Base-by-base conservation (phyloP, 495 filamentous ascomycete species). In the Talaromyces proteolyticus region DNA sequence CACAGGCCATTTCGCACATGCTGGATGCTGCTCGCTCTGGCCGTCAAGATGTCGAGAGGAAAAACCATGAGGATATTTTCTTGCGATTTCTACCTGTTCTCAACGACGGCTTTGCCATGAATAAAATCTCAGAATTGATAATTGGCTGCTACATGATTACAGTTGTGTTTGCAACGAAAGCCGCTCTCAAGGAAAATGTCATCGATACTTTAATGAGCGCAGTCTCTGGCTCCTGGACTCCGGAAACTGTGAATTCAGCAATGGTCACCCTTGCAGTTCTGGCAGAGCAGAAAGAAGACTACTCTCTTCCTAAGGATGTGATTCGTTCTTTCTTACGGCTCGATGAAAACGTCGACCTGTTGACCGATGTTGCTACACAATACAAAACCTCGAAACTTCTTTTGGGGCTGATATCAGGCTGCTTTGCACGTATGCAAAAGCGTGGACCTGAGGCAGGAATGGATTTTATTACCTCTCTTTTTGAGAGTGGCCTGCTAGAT, bases 91-190 rank as follows among this genome's bases (percentile, higher is more conserved):
- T 91, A 3, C 88, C 91, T 10, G 75, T 87, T 2, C 65, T 97
- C 18, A 86, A 88, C 49, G 80, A 88, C 43, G 85, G 81, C 4
- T 76, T 97, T 42, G 73, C 78, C 11, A 78, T 91, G 70, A 82
- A 82, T 51, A 78, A 84, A 24, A 76, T 82, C 0, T 78, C 89
- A 0, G 86, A 92, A 47, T 70, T 96, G 37, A 81, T 88, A 43
- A 77, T 92, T 53, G 89, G 85, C 18, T 89, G 84, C 57, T 96
- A 95, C 60, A 95, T 95, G 89, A 79, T 96, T 21, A 75, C 89
- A 20, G 83, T 88, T 0, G 79, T 96, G 47, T 71, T 97, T 46
- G 90, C 84, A 7, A 83, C 88, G 18, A 97, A 95, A 62, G 80
- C 83, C 7, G 71, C 74, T 19, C 74, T 96, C 14, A 77, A 85